Conservation (phyloP, 768 basidiomycete genomes). For the Brasilioporus rufonigricans region DNA sequence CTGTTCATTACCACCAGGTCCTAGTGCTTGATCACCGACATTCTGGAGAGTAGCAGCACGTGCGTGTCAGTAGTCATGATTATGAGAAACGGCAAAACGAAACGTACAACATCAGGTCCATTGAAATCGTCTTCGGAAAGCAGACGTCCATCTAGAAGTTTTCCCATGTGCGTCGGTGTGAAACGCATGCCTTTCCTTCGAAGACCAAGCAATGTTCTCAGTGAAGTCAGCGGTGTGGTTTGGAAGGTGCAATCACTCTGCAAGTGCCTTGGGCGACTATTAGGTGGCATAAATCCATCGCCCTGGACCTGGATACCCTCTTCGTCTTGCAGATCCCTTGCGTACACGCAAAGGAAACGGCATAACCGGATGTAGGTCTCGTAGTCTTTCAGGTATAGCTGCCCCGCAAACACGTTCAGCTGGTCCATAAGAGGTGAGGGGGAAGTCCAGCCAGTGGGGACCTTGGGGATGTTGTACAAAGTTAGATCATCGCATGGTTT, state of each 20-base stretch:
- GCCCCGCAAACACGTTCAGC: slow-evolving; percentile 24
- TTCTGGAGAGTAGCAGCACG: too few species aligned
- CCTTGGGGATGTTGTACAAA: not conserved
- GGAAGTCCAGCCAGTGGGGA: not conserved
- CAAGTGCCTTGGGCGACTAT: slow-evolving; percentile 9
- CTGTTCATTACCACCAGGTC: too few species aligned
- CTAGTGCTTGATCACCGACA: too few species aligned
- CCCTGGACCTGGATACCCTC: slow-evolving; percentile 3
- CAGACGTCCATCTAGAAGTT: slow-evolving; percentile 31
- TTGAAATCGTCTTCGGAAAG: slow-evolving; percentile 18
- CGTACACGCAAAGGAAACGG: slow-evolving; percentile 25
- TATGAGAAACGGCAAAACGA: too few species aligned
- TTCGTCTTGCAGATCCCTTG: slow-evolving; percentile 11
- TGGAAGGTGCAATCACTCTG: slow-evolving; percentile 26
- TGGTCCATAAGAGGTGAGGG: not conserved
- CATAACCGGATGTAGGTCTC: slow-evolving; percentile 28
- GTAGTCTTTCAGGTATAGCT: slow-evolving; percentile 31
- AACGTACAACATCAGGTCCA: slow-evolving; percentile 1
- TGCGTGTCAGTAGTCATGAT: too few species aligned
- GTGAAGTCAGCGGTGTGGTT: slow-evolving; percentile 34
- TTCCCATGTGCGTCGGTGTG: slow-evolving; percentile 40
- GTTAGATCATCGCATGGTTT: not conserved
- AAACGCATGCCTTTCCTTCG: slow-evolving; percentile 42
- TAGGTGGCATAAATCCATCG: slow-evolving; percentile 25
- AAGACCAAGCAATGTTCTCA: slow-evolving; percentile 20